Conservation (phyloP, 371 early-diverging fungal species). For the Smittium mucronatum region DNA sequence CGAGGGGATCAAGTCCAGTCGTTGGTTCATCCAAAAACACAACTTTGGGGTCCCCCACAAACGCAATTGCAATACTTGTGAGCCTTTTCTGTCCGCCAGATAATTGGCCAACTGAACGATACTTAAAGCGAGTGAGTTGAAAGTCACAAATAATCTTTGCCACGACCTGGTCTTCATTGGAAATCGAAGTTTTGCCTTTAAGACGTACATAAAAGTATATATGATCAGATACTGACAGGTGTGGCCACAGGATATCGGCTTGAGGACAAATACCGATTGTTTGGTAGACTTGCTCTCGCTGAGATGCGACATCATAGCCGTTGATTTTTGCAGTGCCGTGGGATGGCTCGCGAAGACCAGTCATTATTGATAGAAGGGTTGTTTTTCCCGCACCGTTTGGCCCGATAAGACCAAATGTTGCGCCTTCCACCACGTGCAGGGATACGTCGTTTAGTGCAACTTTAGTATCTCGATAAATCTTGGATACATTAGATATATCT, state of each 20-base stretch:
- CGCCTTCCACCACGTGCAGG: constrained; percentile 42
- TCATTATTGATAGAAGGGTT: constrained; percentile 50
- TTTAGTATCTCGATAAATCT: constrained; percentile 41
- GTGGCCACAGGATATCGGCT: constrained; percentile 61
- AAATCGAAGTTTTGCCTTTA: constrained; percentile 33
- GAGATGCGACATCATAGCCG: constrained; percentile 41
- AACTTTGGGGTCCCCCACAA: constrained; percentile 41
- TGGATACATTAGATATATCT: constrained; percentile 29
- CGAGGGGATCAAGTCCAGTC: constrained; percentile 34
- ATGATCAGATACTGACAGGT: constrained; percentile 57
- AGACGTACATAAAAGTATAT: constrained; percentile 55
- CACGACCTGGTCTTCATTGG: constrained; percentile 34
- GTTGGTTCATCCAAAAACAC: constrained; percentile 56
- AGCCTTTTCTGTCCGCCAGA: constrained; percentile 58
- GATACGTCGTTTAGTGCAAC: constrained; percentile 52
- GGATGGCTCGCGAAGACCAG: constrained; percentile 49
- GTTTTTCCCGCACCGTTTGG: constrained; percentile 42
- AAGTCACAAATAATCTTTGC: constrained; percentile 24
- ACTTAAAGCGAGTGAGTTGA: not conserved
- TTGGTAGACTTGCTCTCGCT: constrained; percentile 41
- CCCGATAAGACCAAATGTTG: constrained; percentile 50
- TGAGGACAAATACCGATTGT: constrained; percentile 61
- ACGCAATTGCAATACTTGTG: constrained; percentile 43
- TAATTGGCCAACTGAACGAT: not conserved
- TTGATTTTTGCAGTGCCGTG: constrained; percentile 44